Evolutionary conservation across 352 stramenopile genomes (phyloP).

Genomic region (Elongisporangium prolatum): DNA sequence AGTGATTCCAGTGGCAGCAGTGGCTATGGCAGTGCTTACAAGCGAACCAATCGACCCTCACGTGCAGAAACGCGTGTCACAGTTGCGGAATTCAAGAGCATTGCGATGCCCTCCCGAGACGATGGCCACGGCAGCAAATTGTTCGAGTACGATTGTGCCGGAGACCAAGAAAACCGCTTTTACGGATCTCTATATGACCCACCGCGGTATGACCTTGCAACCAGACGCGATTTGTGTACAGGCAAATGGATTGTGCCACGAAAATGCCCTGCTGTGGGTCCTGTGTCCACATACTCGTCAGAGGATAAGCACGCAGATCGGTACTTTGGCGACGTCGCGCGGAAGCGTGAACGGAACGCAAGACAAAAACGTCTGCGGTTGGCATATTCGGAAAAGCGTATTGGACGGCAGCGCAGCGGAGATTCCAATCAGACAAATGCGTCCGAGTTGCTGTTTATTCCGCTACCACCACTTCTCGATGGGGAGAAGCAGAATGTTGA

Average conservation of each 20-base stretch:
- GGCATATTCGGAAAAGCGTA: conserved; percentile 63
- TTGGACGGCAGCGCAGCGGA: conserved; percentile 8
- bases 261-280: conserved; percentile 3
- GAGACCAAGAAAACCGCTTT: conserved; percentile 64
- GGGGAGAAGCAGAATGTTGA: too few relatives aligned
- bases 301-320: conserved; percentile 11
- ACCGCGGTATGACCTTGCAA: conserved; percentile 56
- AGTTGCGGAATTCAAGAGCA: too few relatives aligned
- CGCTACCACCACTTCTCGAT: conserved; percentile 46
- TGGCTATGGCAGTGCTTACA: too few relatives aligned
- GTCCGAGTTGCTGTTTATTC: conserved; percentile 53
- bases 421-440: too few relatives aligned
- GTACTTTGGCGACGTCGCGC: conserved; percentile 55
- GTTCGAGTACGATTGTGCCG: conserved; percentile 59
- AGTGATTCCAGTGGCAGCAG: too few relatives aligned
- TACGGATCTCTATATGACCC: conserved; percentile 70
- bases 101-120: too few relatives aligned
- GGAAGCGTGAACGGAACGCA: conserved; percentile 28
- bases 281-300: conserved; percentile 3
- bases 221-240: conserved; percentile 36
- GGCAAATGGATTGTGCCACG: conserved; percentile 32
- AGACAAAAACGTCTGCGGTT: conserved; percentile 49
- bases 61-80: too few relatives aligned
- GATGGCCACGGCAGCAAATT: conserved; percentile 15
- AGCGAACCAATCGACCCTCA: too few relatives aligned